Evolutionary conservation across 345 rosid species (phyloP).

Genomic region (Melastoma malabathricum): DNA sequence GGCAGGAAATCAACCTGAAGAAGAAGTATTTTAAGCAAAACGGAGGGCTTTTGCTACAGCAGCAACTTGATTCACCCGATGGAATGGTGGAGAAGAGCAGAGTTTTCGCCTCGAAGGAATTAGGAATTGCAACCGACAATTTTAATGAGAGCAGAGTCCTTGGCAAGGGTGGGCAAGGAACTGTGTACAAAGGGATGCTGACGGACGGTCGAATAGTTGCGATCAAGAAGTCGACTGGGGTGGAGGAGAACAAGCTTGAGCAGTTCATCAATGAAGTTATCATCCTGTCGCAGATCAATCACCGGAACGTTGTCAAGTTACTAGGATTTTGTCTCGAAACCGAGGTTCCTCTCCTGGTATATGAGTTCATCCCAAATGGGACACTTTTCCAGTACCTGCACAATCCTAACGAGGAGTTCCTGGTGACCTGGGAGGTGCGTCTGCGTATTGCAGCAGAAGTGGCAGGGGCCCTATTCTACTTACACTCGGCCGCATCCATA

Average conservation of each 20-base stretch:
- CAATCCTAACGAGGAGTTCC: not conserved
- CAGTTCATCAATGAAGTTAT: not conserved
- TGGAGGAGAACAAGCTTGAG: not conserved
- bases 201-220: slow-evolving; percentile 2
- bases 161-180: too few species aligned
- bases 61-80: not conserved
- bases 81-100: slow-evolving; percentile 2
- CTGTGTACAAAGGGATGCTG: too few species aligned
- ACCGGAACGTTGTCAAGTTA: not conserved
- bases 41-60: slow-evolving; percentile 4
- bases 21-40: slow-evolving; percentile 5
- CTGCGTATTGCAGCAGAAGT: slow-evolving; percentile 1
- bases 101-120: not conserved
- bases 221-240: not conserved
- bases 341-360: not conserved
- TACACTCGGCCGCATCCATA: slow-evolving; percentile 4
- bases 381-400: not conserved
- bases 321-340: not conserved
- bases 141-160: too few species aligned
- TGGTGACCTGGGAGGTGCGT: not conserved
- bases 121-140: slow-evolving; percentile 2
- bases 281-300: slow-evolving; percentile 1
- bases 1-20: slow-evolving; percentile 3
- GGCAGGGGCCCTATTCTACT: slow-evolving; percentile 5
- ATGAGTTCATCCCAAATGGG: slow-evolving; percentile 2